Conservation (phyloP, 75 land plant species). For the Picea sitchensis region DNA sequence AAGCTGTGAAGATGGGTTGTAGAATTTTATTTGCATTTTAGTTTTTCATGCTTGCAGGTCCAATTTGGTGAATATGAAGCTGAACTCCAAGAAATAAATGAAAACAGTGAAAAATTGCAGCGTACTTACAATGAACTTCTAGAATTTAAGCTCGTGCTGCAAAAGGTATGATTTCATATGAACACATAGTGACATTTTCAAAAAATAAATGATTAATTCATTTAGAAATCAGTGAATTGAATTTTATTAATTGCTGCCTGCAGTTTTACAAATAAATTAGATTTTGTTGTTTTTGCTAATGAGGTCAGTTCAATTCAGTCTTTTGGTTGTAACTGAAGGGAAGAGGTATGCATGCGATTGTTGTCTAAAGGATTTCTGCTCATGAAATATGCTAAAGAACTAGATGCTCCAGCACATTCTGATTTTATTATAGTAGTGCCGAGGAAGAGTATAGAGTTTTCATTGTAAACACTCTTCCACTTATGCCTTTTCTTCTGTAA, state of each 20-base stretch:
- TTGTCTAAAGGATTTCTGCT: too few relatives aligned
- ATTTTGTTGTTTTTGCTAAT: neutral
- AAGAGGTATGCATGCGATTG: too few relatives aligned
- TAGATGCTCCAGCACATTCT: too few relatives aligned
- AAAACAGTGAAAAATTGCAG: constrained; percentile 75
- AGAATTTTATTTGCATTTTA: neutral
- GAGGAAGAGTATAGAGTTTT: too few relatives aligned
- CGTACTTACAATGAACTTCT: constrained; percentile 85
- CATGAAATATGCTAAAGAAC: too few relatives aligned
- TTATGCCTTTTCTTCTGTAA: too few relatives aligned
- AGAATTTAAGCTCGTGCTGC: constrained; percentile 87
- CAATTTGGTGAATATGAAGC: constrained; percentile 81
- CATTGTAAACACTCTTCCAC: too few relatives aligned
- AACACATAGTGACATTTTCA: neutral
- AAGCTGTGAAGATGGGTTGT: neutral
- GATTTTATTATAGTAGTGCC: too few relatives aligned
- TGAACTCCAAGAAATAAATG: constrained; percentile 87
- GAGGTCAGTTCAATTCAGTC: too few relatives aligned
- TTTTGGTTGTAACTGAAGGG: too few relatives aligned
- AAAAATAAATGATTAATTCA: neutral
- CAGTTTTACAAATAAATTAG: constrained; percentile 1
- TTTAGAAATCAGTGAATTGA: neutral
- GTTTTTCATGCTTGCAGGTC: constrained; percentile 26
- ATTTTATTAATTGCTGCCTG: neutral
- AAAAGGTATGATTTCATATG: constrained; percentile 46